Base-by-base conservation (phyloP, 2,329 filamentous ascomycete genomes). In the Epichloe hybrida region DNA sequence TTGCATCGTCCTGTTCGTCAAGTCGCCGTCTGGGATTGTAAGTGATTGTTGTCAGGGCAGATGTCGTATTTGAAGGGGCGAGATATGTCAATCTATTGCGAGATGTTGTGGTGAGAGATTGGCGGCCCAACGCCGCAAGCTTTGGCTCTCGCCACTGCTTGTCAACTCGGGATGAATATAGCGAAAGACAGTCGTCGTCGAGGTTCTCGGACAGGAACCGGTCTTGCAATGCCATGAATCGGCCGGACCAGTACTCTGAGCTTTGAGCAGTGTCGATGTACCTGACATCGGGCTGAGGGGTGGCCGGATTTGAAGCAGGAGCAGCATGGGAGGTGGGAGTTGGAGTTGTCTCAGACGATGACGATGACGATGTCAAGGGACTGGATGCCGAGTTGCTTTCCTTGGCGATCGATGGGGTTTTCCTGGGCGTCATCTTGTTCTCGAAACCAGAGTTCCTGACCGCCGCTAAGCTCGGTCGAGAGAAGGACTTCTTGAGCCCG, bases 211-310 rank as follows among this genome's bases (percentile, higher is more conserved):
- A 39, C 3, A 59, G 52, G 15, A 63, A 62, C 17, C 69, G 72
- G 62, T 84, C 80, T 48, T 75, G 69, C 0, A 83, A 63, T 2
- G 76, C 66, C 48, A 72, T 66, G 59, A 83, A 82, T 39, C 81
- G 76, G 17, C 81, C 81, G 11, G 72, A 68, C 81, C 81, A 85
- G 62, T 81, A 84, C 3, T 69, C 62, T 2, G 72, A 70, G 5
- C 71, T 64, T 57, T 76, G 72, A 2, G 73, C 69, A 0, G 60
- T 64, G 48, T 61, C 60, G 13, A 80, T 62, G 2, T 64, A 60
- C 1, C 57, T 57, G 2, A 59, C 61, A 9, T 66, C 55, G 34
- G 55, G 50, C 36, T 56, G 55, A 8, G 54, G 52, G 11, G 52
- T 51, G n/a, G 17, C 44, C 5, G 51, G 35, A 39, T n/a, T 8